A percentile compares a stretch with the other conserved stretches of the same genome.
Evolutionary conservation across 345 rosid genomes (phyloP).

Genomic region (Brassica napus): Da-Ae NC_063448.1:24101001-24101500

Average conservation of each 20-base stretch:
- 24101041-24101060: slow-evolving; percentile 13
- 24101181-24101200: neutral
- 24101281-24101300: neutral
- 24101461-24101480: slow-evolving; percentile 28
- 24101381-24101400: slow-evolving; percentile 43
- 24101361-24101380: slow-evolving; percentile 48
- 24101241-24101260: neutral
- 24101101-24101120: slow-evolving; percentile 24
- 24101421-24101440: slow-evolving; percentile 34
- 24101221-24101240: neutral
- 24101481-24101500: slow-evolving; percentile 1
- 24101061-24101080: neutral
- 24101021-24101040: slow-evolving; percentile 13
- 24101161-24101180: neutral
- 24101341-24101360: slow-evolving; percentile 40
- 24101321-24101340: slow-evolving; percentile 11
- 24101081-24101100: slow-evolving; percentile 17
- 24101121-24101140: neutral
- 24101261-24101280: neutral
- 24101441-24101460: slow-evolving; percentile 41
- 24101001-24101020: neutral
- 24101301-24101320: neutral
- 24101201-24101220: neutral
- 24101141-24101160: neutral
- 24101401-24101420: slow-evolving; percentile 32